A percentile compares a stretch with the other conserved stretches of the same genome.
These are phyloP conservation scores for Didymella sp. DNA, from an alignment of 2,329 filamentous ascomycete species.

Conservation along the genomic window DNA sequence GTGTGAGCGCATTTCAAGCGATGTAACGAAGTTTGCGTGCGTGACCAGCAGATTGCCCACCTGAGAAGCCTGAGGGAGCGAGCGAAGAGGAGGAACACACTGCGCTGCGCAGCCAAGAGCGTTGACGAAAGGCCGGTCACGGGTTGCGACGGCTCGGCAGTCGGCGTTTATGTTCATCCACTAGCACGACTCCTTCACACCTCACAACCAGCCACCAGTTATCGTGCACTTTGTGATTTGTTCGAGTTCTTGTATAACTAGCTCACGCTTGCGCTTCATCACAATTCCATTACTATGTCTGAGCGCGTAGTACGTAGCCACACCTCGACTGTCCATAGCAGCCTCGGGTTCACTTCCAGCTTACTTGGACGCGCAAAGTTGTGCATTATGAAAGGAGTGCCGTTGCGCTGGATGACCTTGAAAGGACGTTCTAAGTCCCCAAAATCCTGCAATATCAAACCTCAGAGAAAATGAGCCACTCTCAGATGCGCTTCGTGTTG, in stretches of 20 bases:
- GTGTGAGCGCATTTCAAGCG: constrained; percentile 41
- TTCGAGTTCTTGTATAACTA: too few species aligned
- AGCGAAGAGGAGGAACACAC: constrained; percentile 22
- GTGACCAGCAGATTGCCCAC: constrained; percentile 29
- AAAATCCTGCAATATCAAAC: neutral
- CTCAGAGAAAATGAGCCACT: neutral
- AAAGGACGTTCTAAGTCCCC: too few species aligned
- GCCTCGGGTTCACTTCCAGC: too few species aligned
- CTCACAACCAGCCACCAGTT: neutral
- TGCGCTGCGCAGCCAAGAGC: constrained; percentile 28
- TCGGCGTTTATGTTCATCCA: constrained; percentile 8
- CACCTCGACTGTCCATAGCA: too few species aligned
- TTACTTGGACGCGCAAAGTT: too few species aligned
- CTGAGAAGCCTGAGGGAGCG: constrained; percentile 19
- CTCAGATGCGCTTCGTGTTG: neutral
- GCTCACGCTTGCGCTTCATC: too few species aligned
- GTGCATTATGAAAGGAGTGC: too few species aligned
- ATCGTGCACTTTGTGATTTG: too few species aligned
- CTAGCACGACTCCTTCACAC: constrained; percentile 2
- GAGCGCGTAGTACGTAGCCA: too few species aligned
- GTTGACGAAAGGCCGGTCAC: constrained; percentile 27
- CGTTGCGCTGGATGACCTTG: too few species aligned
- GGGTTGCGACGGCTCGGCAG: constrained; percentile 13
- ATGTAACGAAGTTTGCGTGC: constrained; percentile 30
- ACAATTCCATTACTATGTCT: too few species aligned